Conservation (phyloP, 1,284 basidiomycete genomes). For the Trichosporon coremiiforme region DNA sequence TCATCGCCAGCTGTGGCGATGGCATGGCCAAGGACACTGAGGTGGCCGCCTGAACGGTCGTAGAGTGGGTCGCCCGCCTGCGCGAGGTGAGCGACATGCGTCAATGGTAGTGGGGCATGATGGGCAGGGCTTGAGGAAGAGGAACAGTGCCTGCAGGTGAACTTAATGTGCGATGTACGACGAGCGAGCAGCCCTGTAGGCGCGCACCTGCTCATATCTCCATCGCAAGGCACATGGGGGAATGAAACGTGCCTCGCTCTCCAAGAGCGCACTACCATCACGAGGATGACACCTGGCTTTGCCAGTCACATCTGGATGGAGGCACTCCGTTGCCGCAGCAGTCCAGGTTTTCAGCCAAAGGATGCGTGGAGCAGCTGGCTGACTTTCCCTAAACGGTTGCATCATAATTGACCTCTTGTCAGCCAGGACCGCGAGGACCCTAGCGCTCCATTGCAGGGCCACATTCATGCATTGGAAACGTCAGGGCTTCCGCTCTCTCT, state of each 20-base stretch:
- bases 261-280: conserved; percentile 3
- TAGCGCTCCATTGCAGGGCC: background rate
- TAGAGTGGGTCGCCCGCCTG: background rate
- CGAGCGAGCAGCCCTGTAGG: conserved; percentile 1
- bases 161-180: conserved; percentile 8
- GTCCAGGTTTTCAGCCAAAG: background rate
- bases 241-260: conserved; percentile 14
- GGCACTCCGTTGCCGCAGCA: background rate
- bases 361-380: background rate
- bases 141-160: background rate
- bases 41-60: background rate
- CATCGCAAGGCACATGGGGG: conserved; percentile 4
- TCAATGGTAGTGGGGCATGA: background rate
- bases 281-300: conserved; percentile 9
- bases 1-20: background rate
- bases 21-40: background rate
- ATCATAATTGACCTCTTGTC: background rate
- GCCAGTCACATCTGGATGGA: conserved; percentile 5
- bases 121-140: background rate
- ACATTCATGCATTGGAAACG: conserved; percentile 1
- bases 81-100: background rate
- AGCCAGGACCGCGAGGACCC: background rate
- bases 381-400: background rate
- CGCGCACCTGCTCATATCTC: background rate
- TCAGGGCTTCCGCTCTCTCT: background rate